phyloP scores from a whole-genome alignment of 2,329 filamentous ascomycete species.

The Cercospora sesami region DNA sequence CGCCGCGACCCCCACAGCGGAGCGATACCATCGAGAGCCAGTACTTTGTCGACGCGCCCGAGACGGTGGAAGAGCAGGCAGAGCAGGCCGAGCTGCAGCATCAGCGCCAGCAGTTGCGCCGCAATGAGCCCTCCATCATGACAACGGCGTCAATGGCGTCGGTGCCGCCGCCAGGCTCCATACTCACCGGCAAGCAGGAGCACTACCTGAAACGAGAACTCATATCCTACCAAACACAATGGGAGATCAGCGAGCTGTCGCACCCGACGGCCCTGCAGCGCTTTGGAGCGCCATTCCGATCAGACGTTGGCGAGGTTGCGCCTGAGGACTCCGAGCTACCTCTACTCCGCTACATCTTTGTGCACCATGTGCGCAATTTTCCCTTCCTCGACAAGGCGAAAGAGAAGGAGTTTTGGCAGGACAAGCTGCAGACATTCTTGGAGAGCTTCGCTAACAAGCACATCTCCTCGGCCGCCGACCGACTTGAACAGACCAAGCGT shows the following conservation, averaged over 20 bases:
- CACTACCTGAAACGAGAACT: slow-evolving; percentile 98
- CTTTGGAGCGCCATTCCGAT: slow-evolving; percentile 93
- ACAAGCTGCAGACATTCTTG: slow-evolving; percentile 93
- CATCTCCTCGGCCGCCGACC: slow-evolving; percentile 94
- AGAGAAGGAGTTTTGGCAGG: slow-evolving; percentile 99
- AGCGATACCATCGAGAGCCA: slow-evolving; percentile 35
- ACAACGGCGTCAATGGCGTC: slow-evolving; percentile 44
- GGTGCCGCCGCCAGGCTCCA: slow-evolving; percentile 55
- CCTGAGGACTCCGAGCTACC: slow-evolving; percentile 92
- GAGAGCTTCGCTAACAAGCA: slow-evolving; percentile 97
- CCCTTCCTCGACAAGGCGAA: slow-evolving; percentile 94
- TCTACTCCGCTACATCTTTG: slow-evolving; percentile 93
- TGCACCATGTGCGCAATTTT: slow-evolving; percentile 96
- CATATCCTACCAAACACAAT: slow-evolving; percentile 82
- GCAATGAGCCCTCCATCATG: slow-evolving; percentile 31
- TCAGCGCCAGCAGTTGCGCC: slow-evolving; percentile 27
- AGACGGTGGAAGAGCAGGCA: slow-evolving; percentile 25
- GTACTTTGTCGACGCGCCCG: slow-evolving; percentile 36
- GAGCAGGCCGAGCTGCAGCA: slow-evolving; percentile 22
- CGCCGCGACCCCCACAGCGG: slow-evolving; percentile 17
- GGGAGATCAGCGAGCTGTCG: slow-evolving; percentile 89
- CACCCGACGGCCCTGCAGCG: slow-evolving; percentile 90
- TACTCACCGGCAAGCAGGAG: slow-evolving; percentile 93
- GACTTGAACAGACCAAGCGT: slow-evolving; percentile 92
- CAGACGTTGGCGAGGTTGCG: slow-evolving; percentile 86